Evolutionary conservation across 345 rosid genomes (phyloP), one percentile per base, ranked within the genome.

Genomic region (Odontarrhena argentea): DNA sequence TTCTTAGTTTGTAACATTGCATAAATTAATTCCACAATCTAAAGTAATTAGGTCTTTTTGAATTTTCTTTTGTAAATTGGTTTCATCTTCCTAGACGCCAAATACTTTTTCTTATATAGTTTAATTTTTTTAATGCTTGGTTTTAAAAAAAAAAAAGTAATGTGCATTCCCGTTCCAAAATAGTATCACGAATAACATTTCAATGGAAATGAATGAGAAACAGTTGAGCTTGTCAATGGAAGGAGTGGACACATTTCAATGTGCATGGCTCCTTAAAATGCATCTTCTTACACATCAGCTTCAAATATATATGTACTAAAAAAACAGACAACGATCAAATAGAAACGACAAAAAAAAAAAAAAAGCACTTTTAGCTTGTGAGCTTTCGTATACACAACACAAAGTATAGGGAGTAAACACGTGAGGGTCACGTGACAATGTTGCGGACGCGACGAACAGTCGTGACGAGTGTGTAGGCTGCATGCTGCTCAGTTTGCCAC

Each of bases 281-380:
- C 61, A 48, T 47, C 15, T 56, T 55, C 53, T 47, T 45, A 63
- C 75, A 71, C 75, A 62, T 70, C 63, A 46, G 34, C 73, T 18
- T 66, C 70, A 10, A 22, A 55, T 11, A 7, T 11, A 38, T 11
- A 38, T 8, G 12, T 8, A 12, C 25, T 25, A 35, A 42, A 43
- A 14, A 14, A 59, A 9, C 35, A 35, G 67, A 48, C 18, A 47
- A 34, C 14, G 55, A 15, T 28, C 26, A 61, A 38, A 2, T 3
- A 32, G 18, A 40, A 8, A 55, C 44, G 32, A 55, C 59, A 46
- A 61, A 61, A 35, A 30, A 61, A 24, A 25, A 12, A 2, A 24
- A 25, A 18, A 18, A 18, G 1, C 18, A n/a, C 15, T 43, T 43
- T 12, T 42, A 43, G n/a, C n/a, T 43, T 13, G 22, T 18, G 22